Evolutionary conservation across 1,139 yeast species (phyloP).

Genomic region (Hanseniaspora uvarum): DNA sequence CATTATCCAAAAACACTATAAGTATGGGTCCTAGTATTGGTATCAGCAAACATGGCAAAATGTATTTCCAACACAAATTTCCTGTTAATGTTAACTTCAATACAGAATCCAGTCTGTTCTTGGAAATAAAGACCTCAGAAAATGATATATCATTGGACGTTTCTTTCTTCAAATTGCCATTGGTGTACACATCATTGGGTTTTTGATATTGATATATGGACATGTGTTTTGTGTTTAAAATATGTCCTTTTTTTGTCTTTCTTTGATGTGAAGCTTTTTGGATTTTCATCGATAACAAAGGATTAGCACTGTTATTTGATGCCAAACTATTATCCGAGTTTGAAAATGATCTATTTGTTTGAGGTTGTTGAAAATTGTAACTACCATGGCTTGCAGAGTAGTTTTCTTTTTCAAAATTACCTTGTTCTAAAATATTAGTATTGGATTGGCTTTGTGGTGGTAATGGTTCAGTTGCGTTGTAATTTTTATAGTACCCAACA

Average conservation of each 20-base stretch:
- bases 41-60: background rate
- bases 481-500: slow-evolving; percentile 1
- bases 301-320: background rate
- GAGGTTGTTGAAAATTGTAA: background rate
- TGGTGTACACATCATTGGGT: background rate
- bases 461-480: slow-evolving; percentile 5
- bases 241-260: slow-evolving; percentile 6
- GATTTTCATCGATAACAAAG: background rate
- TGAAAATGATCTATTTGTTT: background rate
- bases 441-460: background rate
- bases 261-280: slow-evolving; percentile 7
- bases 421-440: background rate
- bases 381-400: background rate
- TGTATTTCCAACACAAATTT: background rate
- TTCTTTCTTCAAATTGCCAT: too few relatives aligned
- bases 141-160: background rate
- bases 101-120: background rate
- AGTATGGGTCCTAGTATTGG: background rate
- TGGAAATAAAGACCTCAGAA: background rate
- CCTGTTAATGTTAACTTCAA: background rate
- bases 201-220: slow-evolving; percentile 2
- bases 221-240: slow-evolving; percentile 8
- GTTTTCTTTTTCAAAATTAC: background rate
- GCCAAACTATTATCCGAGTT: background rate
- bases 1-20: background rate